Evolutionary conservation across 352 stramenopile genomes (phyloP), one percentile per base, ranked within the genome.

Genomic region (Globisporangium nagaii): DNA sequence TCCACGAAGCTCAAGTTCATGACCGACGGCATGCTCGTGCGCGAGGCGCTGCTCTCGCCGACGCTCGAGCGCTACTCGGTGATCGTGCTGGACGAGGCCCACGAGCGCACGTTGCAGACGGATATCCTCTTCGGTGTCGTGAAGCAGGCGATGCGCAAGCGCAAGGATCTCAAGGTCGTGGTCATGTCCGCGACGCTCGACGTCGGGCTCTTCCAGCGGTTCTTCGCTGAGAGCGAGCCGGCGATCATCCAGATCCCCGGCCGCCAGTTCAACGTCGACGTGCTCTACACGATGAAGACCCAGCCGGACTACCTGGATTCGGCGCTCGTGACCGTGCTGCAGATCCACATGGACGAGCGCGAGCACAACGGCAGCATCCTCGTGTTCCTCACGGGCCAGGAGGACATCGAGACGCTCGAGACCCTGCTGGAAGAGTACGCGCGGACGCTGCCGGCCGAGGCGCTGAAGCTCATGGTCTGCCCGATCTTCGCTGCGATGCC

Each of bases 101-200:
- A 91, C 68, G 88, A 90, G 59, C 78, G 80, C 20, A 96, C 92
- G 61, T 53, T 93, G 43, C 71, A 95, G 70, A 95, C 84, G n/a
- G 85, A 95, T 62, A 97, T 98, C 53, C 65, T 97, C 34, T 91
- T 90, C 58, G 72, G 80, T 7, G 90, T 98, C 59, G 76, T 93
- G 43, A 90, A 93, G 71, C 79, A 74, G 17, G 88, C 87, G 20
- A 70, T 94, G 66, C 64, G 84, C 36, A 86, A 83, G 57, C 79
- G 86, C 32, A 82, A 73, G 36, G 75, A 94, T 53, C 72, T 99
- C n/a, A 93, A 90, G 55, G 84, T 99, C 11, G 84, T 99, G 25
- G 92, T 99, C 56, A 99, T 99, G 95, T 98, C 92, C n/a, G 97
- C 97, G 37, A 99, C 96, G 31, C 71, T 99, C 24, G 90, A 99